Conservation (phyloP, 2,329 filamentous ascomycete species). For the Fusarium albosuccineum region DNA sequence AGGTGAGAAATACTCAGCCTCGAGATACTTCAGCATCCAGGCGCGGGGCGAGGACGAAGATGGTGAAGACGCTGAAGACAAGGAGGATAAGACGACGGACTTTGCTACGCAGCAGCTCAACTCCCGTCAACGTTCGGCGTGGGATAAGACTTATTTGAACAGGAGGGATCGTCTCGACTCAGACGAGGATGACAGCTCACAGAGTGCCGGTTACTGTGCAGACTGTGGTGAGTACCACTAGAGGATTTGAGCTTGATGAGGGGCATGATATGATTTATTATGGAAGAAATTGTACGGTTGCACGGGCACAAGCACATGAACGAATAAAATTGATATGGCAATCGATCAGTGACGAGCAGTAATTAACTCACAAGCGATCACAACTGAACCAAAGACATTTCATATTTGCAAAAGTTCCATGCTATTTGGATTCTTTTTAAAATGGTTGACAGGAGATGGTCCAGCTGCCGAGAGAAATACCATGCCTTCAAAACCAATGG, state of each 20-base stretch:
- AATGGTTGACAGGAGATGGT: constrained; percentile 38
- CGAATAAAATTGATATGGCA: constrained; percentile 1
- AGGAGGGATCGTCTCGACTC: too few species aligned
- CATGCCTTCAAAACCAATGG: constrained; percentile 19
- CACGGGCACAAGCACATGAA: too few species aligned
- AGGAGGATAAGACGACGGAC: constrained; percentile 44
- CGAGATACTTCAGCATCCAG: constrained; percentile 54
- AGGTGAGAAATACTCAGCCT: constrained; percentile 61
- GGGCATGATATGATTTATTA: background rate
- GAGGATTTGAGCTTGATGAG: background rate
- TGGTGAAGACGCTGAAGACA: constrained; percentile 21
- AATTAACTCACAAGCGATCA: too few species aligned
- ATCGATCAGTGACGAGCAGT: too few species aligned
- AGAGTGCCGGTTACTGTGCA: constrained; percentile 1
- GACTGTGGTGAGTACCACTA: constrained; percentile 33
- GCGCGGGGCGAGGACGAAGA: constrained; percentile 43
- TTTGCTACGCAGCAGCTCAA: constrained; percentile 48
- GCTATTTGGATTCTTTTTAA: constrained; percentile 8
- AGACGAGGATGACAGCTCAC: constrained; percentile 4
- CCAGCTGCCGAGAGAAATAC: constrained; percentile 10
- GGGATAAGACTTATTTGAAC: constrained; percentile 14
- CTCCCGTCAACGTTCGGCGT: constrained; percentile 30
- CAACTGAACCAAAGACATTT: background rate
- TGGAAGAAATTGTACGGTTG: background rate
- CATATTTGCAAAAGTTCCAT: background rate